Evolutionary conservation across 306 rosid genomes (phyloP), one percentile per base, ranked within the genome.

Genomic region (Mucuna pruriens): DNA sequence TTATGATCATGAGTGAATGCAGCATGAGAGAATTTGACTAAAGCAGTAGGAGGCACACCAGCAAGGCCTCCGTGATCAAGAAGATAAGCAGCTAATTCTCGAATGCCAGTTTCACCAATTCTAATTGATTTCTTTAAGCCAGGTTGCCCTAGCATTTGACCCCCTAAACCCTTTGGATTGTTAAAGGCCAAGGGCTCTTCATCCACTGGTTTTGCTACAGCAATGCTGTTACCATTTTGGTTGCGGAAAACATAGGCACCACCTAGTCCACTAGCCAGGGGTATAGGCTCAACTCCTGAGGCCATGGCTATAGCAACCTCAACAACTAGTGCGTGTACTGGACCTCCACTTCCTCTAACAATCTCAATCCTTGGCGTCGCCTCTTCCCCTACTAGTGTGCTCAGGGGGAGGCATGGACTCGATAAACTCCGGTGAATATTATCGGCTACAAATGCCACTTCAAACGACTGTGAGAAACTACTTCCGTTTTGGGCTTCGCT

Each of bases 21-120:
- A 74, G 89, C 91, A 64, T 93, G 87, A 39, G 87, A 90, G 64
- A 91, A 88, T 85, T 91, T 91, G 10, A 93, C 99, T 75, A 95
- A 60, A 82, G 97, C 97, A 42, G 99, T 90, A 15, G 99, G 97
- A 83, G 99, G 97, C 84, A 95, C 99, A 68, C 93, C 90, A 17
- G 95, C 97, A 58, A 91, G 89, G 62, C 94, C 88, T 62, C 86
- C 92, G 11, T 95, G 94, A 66, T 95, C 99, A n/a, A 95, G 99
- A 72, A 93, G 89, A 88, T 86, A 95, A 75, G 99, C 99, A 55
- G 97, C 99, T 61, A 87, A 78, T 84, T 95, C 99, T 20, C 97
- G 88, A 10, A 89, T 65, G 19, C 97, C 99, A 7, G 97, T 88
- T 87, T 95, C 97, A 16, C 98, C 98, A 4, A 92, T 82, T 17